phyloP scores from a whole-genome alignment of 1,139 yeast species.

The Hyphopichia pseudoburtonii region DNA sequence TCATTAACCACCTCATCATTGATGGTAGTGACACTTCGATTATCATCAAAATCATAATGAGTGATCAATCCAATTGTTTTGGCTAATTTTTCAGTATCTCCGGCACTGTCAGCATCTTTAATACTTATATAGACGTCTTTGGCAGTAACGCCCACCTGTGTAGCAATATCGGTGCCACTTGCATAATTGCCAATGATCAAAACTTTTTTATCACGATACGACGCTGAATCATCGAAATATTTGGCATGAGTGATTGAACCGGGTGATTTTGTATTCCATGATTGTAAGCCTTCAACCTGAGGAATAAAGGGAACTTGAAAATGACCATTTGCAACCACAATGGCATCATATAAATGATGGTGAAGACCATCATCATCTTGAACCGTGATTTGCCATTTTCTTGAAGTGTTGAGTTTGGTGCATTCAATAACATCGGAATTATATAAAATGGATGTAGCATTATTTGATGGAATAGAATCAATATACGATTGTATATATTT shows the following conservation, averaged over 20 bases:
- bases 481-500: slow-evolving; percentile 34
- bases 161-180: slow-evolving; percentile 49
- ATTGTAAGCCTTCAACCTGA: slow-evolving; percentile 36
- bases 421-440: slow-evolving; percentile 22
- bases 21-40: slow-evolving; percentile 26
- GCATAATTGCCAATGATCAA: slow-evolving; percentile 48
- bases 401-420: slow-evolving; percentile 8
- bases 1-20: slow-evolving; percentile 24
- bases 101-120: slow-evolving; percentile 17
- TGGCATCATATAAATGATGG: slow-evolving; percentile 51
- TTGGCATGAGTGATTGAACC: slow-evolving; percentile 42
- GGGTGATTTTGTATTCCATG: slow-evolving; percentile 36
- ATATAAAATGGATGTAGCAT: slow-evolving; percentile 14
- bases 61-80: slow-evolving; percentile 30
- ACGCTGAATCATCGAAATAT: slow-evolving; percentile 33
- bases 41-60: slow-evolving; percentile 22
- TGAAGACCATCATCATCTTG: too few relatives aligned
- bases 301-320: slow-evolving; percentile 48
- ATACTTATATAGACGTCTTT: slow-evolving; percentile 30
- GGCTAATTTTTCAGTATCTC: slow-evolving; percentile 21
- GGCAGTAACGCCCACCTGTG: slow-evolving; percentile 41
- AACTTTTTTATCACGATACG: slow-evolving; percentile 38
- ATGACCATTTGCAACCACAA: slow-evolving; percentile 51
- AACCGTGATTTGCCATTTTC: not conserved
- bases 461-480: slow-evolving; percentile 29